A percentile compares a stretch with the other conserved stretches of the same genome.
Conservation (phyloP, 768 basidiomycete genomes). For the Auricularia heimuer region DNA sequence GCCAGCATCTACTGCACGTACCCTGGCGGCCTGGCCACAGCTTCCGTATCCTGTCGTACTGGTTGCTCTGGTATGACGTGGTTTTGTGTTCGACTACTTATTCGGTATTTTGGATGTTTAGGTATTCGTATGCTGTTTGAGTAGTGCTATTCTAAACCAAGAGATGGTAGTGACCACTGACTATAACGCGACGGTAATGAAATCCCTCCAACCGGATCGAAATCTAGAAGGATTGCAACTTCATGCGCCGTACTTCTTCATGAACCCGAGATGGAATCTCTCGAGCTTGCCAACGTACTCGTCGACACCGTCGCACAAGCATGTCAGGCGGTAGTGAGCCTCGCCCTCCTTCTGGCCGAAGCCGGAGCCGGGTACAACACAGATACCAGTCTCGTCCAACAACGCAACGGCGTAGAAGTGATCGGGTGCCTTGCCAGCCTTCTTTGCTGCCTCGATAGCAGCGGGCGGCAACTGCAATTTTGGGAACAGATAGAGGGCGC, state of each 20-base stretch:
- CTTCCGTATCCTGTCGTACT: too few relatives aligned
- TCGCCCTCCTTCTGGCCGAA: conserved; percentile 91
- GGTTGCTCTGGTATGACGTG: too few relatives aligned
- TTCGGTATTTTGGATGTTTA: too few relatives aligned
- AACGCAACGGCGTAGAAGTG: conserved; percentile 79
- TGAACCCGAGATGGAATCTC: conserved; percentile 55
- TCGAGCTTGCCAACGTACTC: conserved; percentile 84
- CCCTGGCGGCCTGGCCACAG: too few relatives aligned
- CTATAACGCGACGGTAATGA: too few relatives aligned
- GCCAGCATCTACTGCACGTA: too few relatives aligned
- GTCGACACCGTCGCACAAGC: conserved; percentile 88
- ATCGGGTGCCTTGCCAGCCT: conserved; percentile 73
- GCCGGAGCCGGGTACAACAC: conserved; percentile 86
- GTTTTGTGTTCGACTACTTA: too few relatives aligned
- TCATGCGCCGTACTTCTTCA: conserved; percentile 33
- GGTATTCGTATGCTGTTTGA: too few relatives aligned
- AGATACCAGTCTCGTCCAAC: conserved; percentile 85
- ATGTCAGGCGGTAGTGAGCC: conserved; percentile 87
- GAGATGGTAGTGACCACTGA: too few relatives aligned
- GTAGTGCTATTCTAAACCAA: too few relatives aligned
- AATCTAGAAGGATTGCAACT: too few relatives aligned
- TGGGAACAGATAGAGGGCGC: conserved; percentile 92
- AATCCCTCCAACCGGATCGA: too few relatives aligned
- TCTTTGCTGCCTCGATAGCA: conserved; percentile 63
- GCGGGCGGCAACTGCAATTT: conserved; percentile 61